Evolutionary conservation across 768 basidiomycete species (phyloP), one percentile per base, ranked within the genome.

Genomic region (Tricholoma furcatifolium): DNA sequence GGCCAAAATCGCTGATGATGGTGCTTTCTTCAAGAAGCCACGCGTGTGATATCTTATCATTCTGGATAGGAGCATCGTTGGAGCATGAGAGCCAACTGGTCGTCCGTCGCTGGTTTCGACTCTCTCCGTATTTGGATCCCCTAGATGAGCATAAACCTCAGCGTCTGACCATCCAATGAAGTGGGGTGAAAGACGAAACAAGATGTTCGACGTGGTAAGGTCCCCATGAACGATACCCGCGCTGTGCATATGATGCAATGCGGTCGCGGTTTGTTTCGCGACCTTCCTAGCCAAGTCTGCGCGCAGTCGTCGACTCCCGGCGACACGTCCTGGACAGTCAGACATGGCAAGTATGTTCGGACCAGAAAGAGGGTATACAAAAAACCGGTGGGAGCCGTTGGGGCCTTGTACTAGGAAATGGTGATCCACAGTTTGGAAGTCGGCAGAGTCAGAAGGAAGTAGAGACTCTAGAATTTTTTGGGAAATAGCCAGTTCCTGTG

Each of bases 361-460:
- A 1, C 80, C 79, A 24, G 76, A 68, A 47, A 81, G 66, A 43
- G 70, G 72, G 67, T 63, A 76, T 44, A 80, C 70, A 60, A 81
- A 72, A 58, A 69, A 79, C 21, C 70, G 72, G 61, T 82, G 81
- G 40, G 70, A 67, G 35, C 81, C 81, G 60, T 80, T 82, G 1
- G 77, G 77, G 18, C 80, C 77, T 17, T 65, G 55, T 49, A 71
- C 73, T 27, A 66, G 55, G 68, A 82, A 82, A 62, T 79, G 68
- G 61, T 80, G 67, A 5, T 74, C 63, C 12, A 76, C 60, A 40
- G 54, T 54, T 50, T 67, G 70, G 41, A 73, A 38, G 56, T 56
- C 9, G 48, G 36, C 40, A 53, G 38, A 36, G 2, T 65, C 63
- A n/a, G 64, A 63, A 51, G 69, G n/a, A n/a, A n/a, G n/a, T n/a